Evolutionary conservation across 2,329 filamentous ascomycete species (phyloP), one percentile per base, ranked within the genome.

Genomic region (Bipolaris gigantea): DNA sequence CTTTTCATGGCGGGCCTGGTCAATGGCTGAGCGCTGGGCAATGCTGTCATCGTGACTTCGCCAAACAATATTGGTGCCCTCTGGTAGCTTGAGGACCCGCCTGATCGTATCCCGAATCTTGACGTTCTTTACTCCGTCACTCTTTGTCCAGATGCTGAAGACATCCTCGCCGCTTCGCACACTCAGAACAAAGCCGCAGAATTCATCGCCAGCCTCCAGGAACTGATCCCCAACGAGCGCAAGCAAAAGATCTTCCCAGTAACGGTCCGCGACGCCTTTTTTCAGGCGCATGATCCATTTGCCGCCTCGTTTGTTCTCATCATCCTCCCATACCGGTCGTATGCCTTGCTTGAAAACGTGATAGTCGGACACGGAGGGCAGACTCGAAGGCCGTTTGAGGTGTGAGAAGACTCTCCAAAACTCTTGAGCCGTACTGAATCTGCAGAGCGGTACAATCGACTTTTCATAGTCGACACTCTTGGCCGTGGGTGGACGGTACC

Each of bases 381-480:
- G 81, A 32, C 83, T 80, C 33, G 92, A 97, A 2, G 95, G 94
- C 25, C 89, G 86, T 78, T 95, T 96, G 43, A 99, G 82, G 75
- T 97, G 92, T 50, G 84, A 81, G 73, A 96, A 97, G 34, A 96
- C 86, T 43, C 85, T 82, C 85, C 92, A 97, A 73, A 99, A 97
- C 55, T 94, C 89, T 76, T 97, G 92, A 45, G 85, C 91, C 5
- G 90, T 91, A 56, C 83, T 83, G 70, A 96, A 90, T 51, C 84
- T 84, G 65, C 90, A 93, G 70, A 97, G 86, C 35, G 92, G 85
- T 67, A 94, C 89, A 57, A 96, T 87, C 6, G 93, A 97, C 77
- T 97, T 96, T 75, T 99, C 94, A 75, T 99, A 99, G 76, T 97
- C 93, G 70, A 94, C 93, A 62, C 93, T 94, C 79, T 99, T 99